Evolutionary conservation across 2,329 filamentous ascomycete species (phyloP).

Genomic region (Fusarium sp.): DNA sequence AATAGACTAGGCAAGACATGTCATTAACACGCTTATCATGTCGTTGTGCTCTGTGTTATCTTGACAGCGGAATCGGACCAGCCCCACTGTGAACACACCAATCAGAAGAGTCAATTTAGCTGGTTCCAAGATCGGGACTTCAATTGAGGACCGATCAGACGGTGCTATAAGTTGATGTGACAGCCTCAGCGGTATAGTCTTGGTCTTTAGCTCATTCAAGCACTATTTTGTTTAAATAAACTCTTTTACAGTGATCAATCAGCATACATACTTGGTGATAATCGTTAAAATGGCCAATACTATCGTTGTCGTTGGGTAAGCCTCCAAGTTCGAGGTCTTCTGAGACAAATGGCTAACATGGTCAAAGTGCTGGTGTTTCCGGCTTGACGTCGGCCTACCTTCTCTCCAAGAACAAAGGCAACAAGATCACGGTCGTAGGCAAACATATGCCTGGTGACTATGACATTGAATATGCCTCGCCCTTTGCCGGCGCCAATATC

Average conservation of each 20-base stretch:
- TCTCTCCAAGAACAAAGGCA: slow-evolving; percentile 59
- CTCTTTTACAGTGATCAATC: background rate
- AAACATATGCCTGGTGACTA: slow-evolving; percentile 97
- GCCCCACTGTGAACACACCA: slow-evolving; percentile 13
- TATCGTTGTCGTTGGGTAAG: slow-evolving; percentile 54
- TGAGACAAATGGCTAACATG: slow-evolving; percentile 8
- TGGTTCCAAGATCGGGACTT: slow-evolving; percentile 30
- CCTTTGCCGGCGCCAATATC: slow-evolving; percentile 88
- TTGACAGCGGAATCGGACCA: too few relatives aligned
- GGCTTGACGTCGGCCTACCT: slow-evolving; percentile 65
- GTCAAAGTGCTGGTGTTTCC: slow-evolving; percentile 61
- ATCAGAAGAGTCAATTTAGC: slow-evolving; percentile 18
- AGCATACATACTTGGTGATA: background rate
- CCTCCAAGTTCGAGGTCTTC: background rate
- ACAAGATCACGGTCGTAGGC: slow-evolving; percentile 76
- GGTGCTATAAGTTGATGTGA: slow-evolving; percentile 21
- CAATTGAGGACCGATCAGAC: slow-evolving; percentile 24
- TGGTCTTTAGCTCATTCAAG: background rate
- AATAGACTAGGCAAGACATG: background rate
- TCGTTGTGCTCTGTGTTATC: background rate
- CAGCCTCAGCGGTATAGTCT: slow-evolving; percentile 9
- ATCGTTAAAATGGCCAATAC: slow-evolving; percentile 48
- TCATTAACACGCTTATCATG: slow-evolving; percentile 21
- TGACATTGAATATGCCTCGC: slow-evolving; percentile 89
- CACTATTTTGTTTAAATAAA: background rate